Base-by-base conservation (phyloP, 257 asterid genomes). In the Solanum ossicruentum region DNA sequence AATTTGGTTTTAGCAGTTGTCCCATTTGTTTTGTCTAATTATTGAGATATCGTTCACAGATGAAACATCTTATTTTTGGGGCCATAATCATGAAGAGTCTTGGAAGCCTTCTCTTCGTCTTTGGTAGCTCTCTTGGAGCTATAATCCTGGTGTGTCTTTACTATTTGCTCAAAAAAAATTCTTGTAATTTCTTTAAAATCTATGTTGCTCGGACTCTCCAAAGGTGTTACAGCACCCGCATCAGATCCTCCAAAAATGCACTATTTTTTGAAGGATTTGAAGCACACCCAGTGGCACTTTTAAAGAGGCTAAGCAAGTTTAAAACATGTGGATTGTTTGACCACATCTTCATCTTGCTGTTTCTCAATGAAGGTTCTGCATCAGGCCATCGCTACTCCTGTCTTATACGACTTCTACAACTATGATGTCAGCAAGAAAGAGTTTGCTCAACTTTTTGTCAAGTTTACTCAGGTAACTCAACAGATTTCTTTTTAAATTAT, bases 391-490 rank as follows among this genome's bases (percentile, higher is more conserved):
- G 20, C 91, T 32, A 86, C 96, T 3, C 98, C 98, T 47, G 89
- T 97, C 89, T 80, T 94, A 90, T 97, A 87, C 3, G 99, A 97
- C 88, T 96, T 96, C 92, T 96, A 96, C 93, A 96, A 96, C 91
- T 93, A 93, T 5, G 97, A 93, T 9, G 94, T 91, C 51, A 95
- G 92, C 88, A 91, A 88, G 87, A 92, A 92, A 88, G 99, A 93
- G 82, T 95, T 91, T 51, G 85, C 86, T 81, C 92, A 89, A 85
- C 96, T 92, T 61, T 91, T 94, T 88, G 83, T 87, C 86, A 94
- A 97, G 89, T 97, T 95, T 75, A 85, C 96, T 8, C 94, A 96
- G 99, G 99, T 96, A n/a, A 69, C 80, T 28, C 17, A 66, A 26
- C 2, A 7, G 8, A 6, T 71, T 5, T 17, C 18, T 63, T 32